Conservation (phyloP, 2,329 filamentous ascomycete species). For the Pyricularia grisea region DNA sequence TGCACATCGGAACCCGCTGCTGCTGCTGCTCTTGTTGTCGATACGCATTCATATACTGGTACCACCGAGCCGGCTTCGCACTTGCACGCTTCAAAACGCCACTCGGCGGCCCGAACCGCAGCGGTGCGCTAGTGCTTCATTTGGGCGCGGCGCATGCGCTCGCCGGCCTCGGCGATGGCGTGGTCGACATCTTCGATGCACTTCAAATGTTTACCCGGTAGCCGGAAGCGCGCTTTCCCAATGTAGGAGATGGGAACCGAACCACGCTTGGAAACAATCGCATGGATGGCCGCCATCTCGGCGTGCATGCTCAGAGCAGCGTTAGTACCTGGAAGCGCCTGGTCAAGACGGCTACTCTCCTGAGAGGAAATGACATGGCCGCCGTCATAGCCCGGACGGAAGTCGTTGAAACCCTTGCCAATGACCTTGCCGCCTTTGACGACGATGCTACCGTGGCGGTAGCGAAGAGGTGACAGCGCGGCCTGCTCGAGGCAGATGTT, state of each 20-base stretch:
- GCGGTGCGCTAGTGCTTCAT: too few relatives aligned
- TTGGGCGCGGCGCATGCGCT: too few relatives aligned
- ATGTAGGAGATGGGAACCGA: too few relatives aligned
- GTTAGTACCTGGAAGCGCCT: constrained; percentile 24
- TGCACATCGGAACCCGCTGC: constrained; percentile 35
- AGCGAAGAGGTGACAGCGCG: constrained; percentile 35
- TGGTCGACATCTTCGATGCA: too few relatives aligned
- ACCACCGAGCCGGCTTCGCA: constrained; percentile 12
- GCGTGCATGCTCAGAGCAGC: constrained; percentile 41
- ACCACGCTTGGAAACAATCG: too few relatives aligned
- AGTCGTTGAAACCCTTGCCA: constrained; percentile 29
- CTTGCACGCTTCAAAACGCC: constrained; percentile 28
- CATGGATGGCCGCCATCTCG: constrained; percentile 43
- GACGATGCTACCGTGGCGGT: constrained; percentile 33
- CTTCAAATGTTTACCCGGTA: too few relatives aligned
- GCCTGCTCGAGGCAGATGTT: constrained; percentile 41
- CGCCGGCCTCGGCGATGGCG: too few relatives aligned
- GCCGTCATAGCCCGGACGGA: too few relatives aligned
- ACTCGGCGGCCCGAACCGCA: constrained; percentile 17
- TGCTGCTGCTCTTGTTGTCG: constrained; percentile 21
- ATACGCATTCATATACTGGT: neutral
- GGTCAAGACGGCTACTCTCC: too few relatives aligned
- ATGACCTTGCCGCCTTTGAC: constrained; percentile 21
- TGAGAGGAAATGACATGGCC: too few relatives aligned
- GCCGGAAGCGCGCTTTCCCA: too few relatives aligned